Evolutionary conservation across 2,329 filamentous ascomycete genomes (phyloP), one percentile per base, ranked within the genome.

Genomic region (Alternaria angustiovoidea): DNA sequence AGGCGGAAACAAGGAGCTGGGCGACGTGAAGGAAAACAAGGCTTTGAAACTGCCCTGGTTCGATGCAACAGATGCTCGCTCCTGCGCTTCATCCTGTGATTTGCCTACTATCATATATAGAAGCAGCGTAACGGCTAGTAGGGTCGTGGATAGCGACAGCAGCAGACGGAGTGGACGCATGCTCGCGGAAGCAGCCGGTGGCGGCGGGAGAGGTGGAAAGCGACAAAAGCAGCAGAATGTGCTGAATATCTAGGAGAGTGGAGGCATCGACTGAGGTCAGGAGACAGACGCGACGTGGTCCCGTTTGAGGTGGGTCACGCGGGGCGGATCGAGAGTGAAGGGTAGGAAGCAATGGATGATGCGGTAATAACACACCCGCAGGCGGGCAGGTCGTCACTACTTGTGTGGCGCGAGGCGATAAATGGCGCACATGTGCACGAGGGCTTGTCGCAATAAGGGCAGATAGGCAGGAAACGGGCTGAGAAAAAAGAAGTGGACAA

Each of bases 1-100:
- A 4, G 94, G 94, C 5, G 94, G 94, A 76, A 99, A 99, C 22
- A 99, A 88, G 20, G 92, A 93, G 65, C 94, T 92, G 1, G 94
- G 83, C 9, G 80, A 80, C n/a, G 81, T 80, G 76, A 83, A 84
- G 60, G 81, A 82, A 70, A 83, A 84, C 63, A 81, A 75, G 32
- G 82, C 72, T 36, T 76, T 74, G 30, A 83, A 62, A 57, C 66
- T 69, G 63, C 73, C 65, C 44, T 76, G 72, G 46, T 75, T 74
- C 39, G 75, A 69, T 32, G 72, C 49, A 16, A 41, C 38, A 7
- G 68, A 62, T 38, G 67, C 14, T 9, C 41, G 57, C 20, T 56
- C 57, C 28, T 66, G 39, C 24, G 74, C 57, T 24, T 73, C 65
- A 14, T 69, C 66, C 6, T 64, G 54, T 20, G 63, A 64, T 16